Base-by-base conservation (phyloP, 2,329 filamentous ascomycete species). In the Pseudogymnoascus pannorum region DNA sequence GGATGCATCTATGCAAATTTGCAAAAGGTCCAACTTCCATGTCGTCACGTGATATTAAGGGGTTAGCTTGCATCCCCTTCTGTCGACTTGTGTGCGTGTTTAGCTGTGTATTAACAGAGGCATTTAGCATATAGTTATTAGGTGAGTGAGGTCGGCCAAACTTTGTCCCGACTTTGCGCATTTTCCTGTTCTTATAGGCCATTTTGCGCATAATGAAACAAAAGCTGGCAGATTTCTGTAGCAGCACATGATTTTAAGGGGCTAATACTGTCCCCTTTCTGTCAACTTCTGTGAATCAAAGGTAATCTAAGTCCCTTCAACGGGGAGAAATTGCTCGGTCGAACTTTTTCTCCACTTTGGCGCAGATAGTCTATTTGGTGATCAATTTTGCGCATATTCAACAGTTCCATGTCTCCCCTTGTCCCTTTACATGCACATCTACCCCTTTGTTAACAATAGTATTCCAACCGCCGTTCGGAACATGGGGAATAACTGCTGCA, bases 61-160 rank as follows among this genome's bases (percentile, higher is more conserved):
- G 35, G 35, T 1, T n/a, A 4, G 1, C 16, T 3, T 16, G n/a
- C n/a, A n/a, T 4, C n/a, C n/a, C 4, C 2, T 1, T 7, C n/a
- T 38, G 35, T 38, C n/a, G n/a, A 38, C 35, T 38, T 38, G 1
- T 38, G n/a, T 38, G 35, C 5, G 5, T 14, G 3, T 4, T 33
- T 12, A 33, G 6, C 4, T 16, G 8, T n/a, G 35, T 14, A n/a
- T 36, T 4, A 38, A 38, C 35, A 38, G 7, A 18, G n/a, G 14
- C 6, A 7, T 38, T 38, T 38, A n/a, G 35, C 6, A 38, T 4
- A 16, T 4, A 16, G 16, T 12, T 7, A 8, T 2, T 16, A n/a
- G 5, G 5, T 16, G 1, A 2, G 35, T 7, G 14, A 1, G n/a
- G 5, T 8, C 35, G 35, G 35, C 7, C 14, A 36, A 38, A 8